Conservation (phyloP, 345 rosid species). For the Alliaria petiolata region DNA sequence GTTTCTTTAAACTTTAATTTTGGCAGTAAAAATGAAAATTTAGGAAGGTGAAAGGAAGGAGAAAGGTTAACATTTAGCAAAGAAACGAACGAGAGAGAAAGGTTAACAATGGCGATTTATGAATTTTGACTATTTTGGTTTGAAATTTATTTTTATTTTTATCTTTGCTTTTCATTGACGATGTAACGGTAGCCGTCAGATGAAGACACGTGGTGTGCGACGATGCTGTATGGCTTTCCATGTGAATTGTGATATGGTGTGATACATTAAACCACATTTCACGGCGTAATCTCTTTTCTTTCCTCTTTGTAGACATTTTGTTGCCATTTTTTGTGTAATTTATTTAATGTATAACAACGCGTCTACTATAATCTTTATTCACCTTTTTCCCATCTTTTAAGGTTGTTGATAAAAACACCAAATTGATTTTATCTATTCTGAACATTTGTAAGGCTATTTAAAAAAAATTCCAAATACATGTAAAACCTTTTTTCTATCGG, state of each 20-base stretch:
- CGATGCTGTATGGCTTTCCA: conserved; percentile 1
- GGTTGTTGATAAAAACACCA: no score
- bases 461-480: no score
- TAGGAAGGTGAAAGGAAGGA: neutral
- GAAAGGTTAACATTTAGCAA: no score
- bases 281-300: conserved; percentile 19
- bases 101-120: neutral
- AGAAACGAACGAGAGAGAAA: no score
- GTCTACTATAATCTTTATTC: neutral
- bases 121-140: neutral
- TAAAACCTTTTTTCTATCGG: no score
- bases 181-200: conserved; percentile 25
- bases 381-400: neutral
- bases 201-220: conserved; percentile 12
- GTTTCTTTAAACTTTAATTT: neutral
- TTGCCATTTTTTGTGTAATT: conserved; percentile 9
- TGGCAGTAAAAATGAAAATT: neutral
- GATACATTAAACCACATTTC: no score
- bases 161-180: no score
- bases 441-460: no score
- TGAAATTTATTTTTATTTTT: neutral
- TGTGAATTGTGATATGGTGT: conserved; percentile 7
- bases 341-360: neutral
- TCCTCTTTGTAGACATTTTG: conserved; percentile 7
- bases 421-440: no score